Percentiles rank a stretch among this genome's conserved stretches.
phyloP scores from a whole-genome alignment of 805 yeast genomes.

The Pichia gijzeniarum region DNA sequence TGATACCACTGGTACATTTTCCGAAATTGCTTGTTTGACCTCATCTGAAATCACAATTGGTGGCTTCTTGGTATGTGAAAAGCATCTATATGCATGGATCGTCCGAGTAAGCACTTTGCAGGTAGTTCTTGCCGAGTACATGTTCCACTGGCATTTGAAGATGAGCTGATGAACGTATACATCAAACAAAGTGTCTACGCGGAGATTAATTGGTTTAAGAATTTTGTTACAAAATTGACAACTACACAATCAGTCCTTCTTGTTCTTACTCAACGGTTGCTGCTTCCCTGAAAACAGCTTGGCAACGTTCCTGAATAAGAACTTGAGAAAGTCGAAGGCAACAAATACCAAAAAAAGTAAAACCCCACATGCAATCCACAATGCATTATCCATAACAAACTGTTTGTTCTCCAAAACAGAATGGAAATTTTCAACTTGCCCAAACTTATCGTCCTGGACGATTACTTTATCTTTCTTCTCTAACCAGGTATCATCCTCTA shows the following conservation, averaged over 20 bases:
- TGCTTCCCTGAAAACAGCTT: neutral
- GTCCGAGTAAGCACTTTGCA: neutral
- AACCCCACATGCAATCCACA: constrained; percentile 27
- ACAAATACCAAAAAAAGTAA: constrained; percentile 11
- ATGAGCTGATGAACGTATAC: too few species aligned
- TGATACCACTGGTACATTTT: constrained; percentile 65
- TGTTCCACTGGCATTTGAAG: too few species aligned
- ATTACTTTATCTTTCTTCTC: constrained; percentile 20
- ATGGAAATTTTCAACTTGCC: constrained; percentile 27
- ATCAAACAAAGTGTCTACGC: too few species aligned
- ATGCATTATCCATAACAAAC: constrained; percentile 45
- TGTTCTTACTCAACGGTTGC: neutral
- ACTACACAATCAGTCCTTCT: neutral
- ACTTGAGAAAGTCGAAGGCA: constrained; percentile 11
- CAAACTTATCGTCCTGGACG: constrained; percentile 19
- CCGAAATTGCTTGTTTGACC: constrained; percentile 52
- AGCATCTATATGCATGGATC: neutral
- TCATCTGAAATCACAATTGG: constrained; percentile 34
- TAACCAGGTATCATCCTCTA: constrained; percentile 28
- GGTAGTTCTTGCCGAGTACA: neutral
- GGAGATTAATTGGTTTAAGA: neutral
- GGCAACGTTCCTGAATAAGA: neutral
- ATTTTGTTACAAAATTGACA: neutral
- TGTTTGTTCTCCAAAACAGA: constrained; percentile 38
- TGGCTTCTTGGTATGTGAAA: neutral